Percentiles rank a stretch among this genome's conserved stretches.
phyloP scores from a whole-genome alignment of 345 rosid species.

The Eutrema yunnanense region DNA sequence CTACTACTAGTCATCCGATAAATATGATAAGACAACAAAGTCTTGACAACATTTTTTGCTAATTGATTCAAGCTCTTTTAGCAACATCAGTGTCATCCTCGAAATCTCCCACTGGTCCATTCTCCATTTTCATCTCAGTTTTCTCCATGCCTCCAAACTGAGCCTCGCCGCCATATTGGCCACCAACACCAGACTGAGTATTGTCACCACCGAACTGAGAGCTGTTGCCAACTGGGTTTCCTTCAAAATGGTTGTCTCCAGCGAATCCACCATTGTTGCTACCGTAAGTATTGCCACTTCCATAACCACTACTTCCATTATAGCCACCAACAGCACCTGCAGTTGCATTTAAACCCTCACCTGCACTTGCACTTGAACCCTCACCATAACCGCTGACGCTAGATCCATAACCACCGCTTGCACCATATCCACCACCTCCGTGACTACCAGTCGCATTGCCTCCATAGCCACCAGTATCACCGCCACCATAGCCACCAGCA shows the following conservation, averaged over 20 bases:
- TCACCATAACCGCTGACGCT: conserved; percentile 22
- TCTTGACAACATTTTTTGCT: not conserved
- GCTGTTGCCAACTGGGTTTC: conserved; percentile 10
- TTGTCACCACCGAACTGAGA: conserved; percentile 29
- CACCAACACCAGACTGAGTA: conserved; percentile 14
- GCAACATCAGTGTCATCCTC: conserved; percentile 44
- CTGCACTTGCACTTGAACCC: conserved; percentile 13
- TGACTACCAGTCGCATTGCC: conserved; percentile 16
- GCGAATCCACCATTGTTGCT: conserved; percentile 14
- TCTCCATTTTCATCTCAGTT: conserved; percentile 4
- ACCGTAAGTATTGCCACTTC: conserved; percentile 12
- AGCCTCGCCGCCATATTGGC: conserved; percentile 18
- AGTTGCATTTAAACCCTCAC: conserved; percentile 21
- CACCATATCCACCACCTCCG: conserved; percentile 24
- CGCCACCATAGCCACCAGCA: not conserved
- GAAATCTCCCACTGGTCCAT: conserved; percentile 26
- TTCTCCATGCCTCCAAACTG: conserved; percentile 28
- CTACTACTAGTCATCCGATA: not conserved
- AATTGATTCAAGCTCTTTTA: conserved; percentile 56
- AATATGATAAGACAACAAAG: not conserved
- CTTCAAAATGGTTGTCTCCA: conserved; percentile 24
- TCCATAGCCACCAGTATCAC: conserved; percentile 9
- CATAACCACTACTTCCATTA: conserved; percentile 33
- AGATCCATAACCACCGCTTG: conserved; percentile 25
- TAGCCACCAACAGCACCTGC: conserved; percentile 30